Evolutionary conservation across 2,329 filamentous ascomycete species (phyloP).

Genomic region (Onygenales sp.): DNA sequence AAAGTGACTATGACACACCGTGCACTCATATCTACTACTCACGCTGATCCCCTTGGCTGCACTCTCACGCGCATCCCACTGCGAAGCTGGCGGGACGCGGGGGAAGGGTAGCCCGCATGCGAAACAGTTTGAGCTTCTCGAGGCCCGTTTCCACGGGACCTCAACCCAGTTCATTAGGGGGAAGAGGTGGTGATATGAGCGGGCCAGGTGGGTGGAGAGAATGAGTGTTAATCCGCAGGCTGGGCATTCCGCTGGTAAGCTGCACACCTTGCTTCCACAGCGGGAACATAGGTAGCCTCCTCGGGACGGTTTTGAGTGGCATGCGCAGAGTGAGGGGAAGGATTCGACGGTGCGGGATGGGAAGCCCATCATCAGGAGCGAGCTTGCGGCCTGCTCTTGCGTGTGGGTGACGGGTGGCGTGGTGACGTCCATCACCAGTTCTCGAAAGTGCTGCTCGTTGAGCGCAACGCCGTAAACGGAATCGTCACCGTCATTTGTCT

Average conservation of each 20-base stretch:
- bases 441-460: slow-evolving; percentile 77
- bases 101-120: slow-evolving; percentile 71
- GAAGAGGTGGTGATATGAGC: slow-evolving; percentile 91
- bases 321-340: slow-evolving; percentile 71
- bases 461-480: slow-evolving; percentile 71
- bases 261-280: slow-evolving; percentile 81
- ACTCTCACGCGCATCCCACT: slow-evolving; percentile 19
- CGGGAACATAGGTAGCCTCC: slow-evolving; percentile 88
- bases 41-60: slow-evolving; percentile 61
- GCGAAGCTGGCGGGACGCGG: slow-evolving; percentile 28
- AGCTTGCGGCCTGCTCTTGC: slow-evolving; percentile 36
- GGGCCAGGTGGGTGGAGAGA: slow-evolving; percentile 80
- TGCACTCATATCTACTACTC: slow-evolving; percentile 79
- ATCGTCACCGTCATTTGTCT: slow-evolving; percentile 70
- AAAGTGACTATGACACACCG: slow-evolving; percentile 80
- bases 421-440: slow-evolving; percentile 79
- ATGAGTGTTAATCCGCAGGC: slow-evolving; percentile 87
- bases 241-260: slow-evolving; percentile 81
- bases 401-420: slow-evolving; percentile 56
- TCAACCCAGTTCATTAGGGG: slow-evolving; percentile 84
- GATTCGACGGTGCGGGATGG: slow-evolving; percentile 73
- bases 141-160: slow-evolving; percentile 71
- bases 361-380: slow-evolving; percentile 94
- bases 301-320: slow-evolving; percentile 70
- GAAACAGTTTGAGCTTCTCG: slow-evolving; percentile 57